Evolutionary conservation across 208 protist genomes (phyloP).

Genomic region (Leptomonas seymouri): DNA sequence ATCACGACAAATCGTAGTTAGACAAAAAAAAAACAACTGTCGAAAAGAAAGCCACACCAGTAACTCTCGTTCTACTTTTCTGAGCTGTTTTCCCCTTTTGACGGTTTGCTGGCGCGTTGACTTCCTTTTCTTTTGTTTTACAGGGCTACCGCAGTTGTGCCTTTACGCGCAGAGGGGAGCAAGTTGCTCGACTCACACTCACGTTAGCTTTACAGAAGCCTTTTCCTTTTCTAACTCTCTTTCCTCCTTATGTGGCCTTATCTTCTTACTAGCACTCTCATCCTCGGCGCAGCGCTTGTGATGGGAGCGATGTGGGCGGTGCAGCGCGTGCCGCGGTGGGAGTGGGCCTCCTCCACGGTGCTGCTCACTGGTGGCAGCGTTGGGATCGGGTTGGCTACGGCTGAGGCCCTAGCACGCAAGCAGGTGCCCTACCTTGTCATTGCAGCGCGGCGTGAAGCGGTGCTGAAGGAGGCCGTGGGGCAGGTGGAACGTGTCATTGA

Average conservation of each 20-base stretch:
- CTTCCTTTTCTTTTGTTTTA: too few species aligned
- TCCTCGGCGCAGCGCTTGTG: slow-evolving; percentile 39
- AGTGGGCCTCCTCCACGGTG: slow-evolving; percentile 56
- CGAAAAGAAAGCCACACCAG: too few species aligned
- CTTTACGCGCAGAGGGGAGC: too few species aligned
- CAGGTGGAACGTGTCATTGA: slow-evolving; percentile 37
- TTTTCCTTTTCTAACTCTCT: background rate
- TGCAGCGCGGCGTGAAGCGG: slow-evolving; percentile 63
- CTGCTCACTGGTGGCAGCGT: slow-evolving; percentile 86
- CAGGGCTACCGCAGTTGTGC: too few species aligned
- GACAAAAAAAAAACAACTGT: too few species aligned
- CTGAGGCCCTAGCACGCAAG: slow-evolving; percentile 50
- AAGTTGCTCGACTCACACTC: too few species aligned
- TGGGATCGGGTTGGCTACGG: slow-evolving; percentile 85
- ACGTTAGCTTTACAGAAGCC: too few species aligned
- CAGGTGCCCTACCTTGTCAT: slow-evolving; percentile 67
- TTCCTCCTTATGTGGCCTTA: slow-evolving; percentile 1
- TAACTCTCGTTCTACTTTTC: too few species aligned
- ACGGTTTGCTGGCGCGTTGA: too few species aligned
- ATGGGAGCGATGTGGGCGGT: slow-evolving; percentile 39
- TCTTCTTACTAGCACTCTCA: slow-evolving; percentile 7
- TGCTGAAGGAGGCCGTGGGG: slow-evolving; percentile 56
- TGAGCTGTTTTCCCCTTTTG: too few species aligned
- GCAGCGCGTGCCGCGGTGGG: slow-evolving; percentile 65
- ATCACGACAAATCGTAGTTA: too few species aligned